Evolutionary conservation across 768 basidiomycete species (phyloP).

Genomic region (Galerina marginata): DNA sequence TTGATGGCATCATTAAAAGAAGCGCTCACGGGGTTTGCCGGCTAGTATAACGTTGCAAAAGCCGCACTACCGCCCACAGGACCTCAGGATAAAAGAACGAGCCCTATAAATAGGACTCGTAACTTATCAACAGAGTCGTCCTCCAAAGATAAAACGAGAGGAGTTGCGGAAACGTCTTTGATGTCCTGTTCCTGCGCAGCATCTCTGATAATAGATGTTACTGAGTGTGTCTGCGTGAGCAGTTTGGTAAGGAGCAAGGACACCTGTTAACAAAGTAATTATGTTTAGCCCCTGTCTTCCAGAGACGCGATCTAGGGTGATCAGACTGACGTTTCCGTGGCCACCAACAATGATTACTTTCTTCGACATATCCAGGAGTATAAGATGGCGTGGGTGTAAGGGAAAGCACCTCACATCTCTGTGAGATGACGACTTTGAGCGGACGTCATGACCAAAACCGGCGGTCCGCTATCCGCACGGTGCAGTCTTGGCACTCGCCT

Average conservation of each 20-base stretch:
- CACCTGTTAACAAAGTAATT: constrained; percentile 32
- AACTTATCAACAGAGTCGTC: constrained; percentile 46
- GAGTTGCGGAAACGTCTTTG: constrained; percentile 43
- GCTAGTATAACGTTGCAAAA: too few relatives aligned
- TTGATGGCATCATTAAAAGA: too few relatives aligned
- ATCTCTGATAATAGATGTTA: constrained; percentile 63
- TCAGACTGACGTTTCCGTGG: constrained; percentile 50
- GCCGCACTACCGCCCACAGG: too few relatives aligned
- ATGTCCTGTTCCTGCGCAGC: constrained; percentile 53
- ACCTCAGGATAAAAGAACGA: too few relatives aligned
- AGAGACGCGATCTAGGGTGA: neutral
- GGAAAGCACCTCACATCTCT: too few relatives aligned
- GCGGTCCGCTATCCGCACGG: too few relatives aligned
- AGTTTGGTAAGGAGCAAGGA: constrained; percentile 55
- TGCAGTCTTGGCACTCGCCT: too few relatives aligned
- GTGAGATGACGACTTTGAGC: too few relatives aligned
- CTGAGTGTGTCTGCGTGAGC: constrained; percentile 47
- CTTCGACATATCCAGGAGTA: constrained; percentile 29
- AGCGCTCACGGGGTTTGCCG: too few relatives aligned
- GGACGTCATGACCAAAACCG: too few relatives aligned
- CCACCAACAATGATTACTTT: constrained; percentile 59
- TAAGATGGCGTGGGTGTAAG: neutral
- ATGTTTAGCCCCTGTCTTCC: neutral
- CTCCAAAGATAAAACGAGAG: constrained; percentile 63
- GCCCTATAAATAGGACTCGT: too few relatives aligned